Base-by-base conservation (phyloP, 306 rosid species). In the Casuarina cunninghamiana region DNA sequence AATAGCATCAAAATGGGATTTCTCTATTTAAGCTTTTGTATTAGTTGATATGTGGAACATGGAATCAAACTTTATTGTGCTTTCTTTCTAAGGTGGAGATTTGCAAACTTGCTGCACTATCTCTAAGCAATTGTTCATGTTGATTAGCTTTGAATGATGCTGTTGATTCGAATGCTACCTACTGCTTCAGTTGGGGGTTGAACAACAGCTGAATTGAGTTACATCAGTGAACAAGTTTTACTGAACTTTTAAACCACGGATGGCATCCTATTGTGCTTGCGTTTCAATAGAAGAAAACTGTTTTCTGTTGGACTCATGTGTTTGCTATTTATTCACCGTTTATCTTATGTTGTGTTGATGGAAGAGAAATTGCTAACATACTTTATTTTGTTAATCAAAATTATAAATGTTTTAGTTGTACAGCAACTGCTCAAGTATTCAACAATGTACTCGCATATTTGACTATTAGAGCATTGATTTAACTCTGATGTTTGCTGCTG, bases 81-180 rank as follows among this genome's bases (percentile, higher is more conserved):
- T 63, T 73, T 69, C 39, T 73, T 81, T 72, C 49, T 35, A 45
- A 53, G 71, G 79, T 72, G 49, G 75, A 32, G 54, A 69, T 69
- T 3, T 42, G 13, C 39, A 16, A 53, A 43, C 45, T 32, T 62
- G 48, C 48, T 53, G 38, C 43, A 3, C 21, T 32, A 67, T 39
- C 60, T 43, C 60, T 13, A 41, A 3, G 6, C 26, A 37, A 26
- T 26, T 26, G 32, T 48, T 43, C 46, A 54, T 43, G 58, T 67
- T 54, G 48, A 53, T 77, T 76, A 13, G 48, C 55, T 77, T 68
- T 12, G 16, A 21, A 7, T 21, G 37, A 11, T 16, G 10, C 45
- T 32, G 32, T 77, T 37, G 69, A 8, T 77, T 7, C 5, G 38
- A 57, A 57, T 57, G 21, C 9, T 57, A 57, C 3, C 63, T 11